A percentile compares a stretch with the other conserved stretches of the same genome.
These are phyloP conservation scores for Santalum album DNA, from an alignment of 164 flowering plant species.

Conservation along the genomic window DNA sequence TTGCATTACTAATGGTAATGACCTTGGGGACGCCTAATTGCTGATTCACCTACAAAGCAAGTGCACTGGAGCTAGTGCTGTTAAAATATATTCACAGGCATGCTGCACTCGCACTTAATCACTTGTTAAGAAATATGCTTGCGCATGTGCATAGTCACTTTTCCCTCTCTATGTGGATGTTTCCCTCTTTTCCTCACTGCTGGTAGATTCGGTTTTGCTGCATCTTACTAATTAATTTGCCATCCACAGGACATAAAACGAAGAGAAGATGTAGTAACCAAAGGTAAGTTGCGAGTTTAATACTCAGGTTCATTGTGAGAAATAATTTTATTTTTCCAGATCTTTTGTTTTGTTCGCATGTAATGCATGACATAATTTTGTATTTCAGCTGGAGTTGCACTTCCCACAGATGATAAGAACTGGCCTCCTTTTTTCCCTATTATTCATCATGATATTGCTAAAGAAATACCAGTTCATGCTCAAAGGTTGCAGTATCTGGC, in stretches of 20 bases:
- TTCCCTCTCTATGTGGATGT: too few species aligned
- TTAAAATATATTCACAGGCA: too few species aligned
- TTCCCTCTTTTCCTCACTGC: not conserved
- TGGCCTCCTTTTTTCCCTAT: slow-evolving; percentile 99
- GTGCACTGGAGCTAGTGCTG: too few species aligned
- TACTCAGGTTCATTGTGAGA: slow-evolving; percentile 1
- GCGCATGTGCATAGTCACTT: not conserved
- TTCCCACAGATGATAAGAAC: slow-evolving; percentile 50
- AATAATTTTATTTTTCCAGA: not conserved
- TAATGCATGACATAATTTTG: not conserved
- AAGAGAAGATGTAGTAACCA: slow-evolving; percentile 83
- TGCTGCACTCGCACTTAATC: too few species aligned
- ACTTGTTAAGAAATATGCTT: too few species aligned
- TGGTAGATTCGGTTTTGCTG: not conserved
- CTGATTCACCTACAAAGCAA: too few species aligned
- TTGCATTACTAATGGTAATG: too few species aligned
- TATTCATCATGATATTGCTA: slow-evolving; percentile 94
- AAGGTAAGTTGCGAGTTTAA: slow-evolving; percentile 31
- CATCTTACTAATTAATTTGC: not conserved
- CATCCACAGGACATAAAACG: slow-evolving; percentile 65
- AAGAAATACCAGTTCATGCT: slow-evolving; percentile 92
- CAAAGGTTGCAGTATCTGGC: slow-evolving; percentile 95
- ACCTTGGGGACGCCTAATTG: too few species aligned
- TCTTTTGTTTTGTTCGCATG: not conserved
- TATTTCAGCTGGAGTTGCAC: slow-evolving; percentile 62